Evolutionary conservation across 495 filamentous ascomycete genomes (phyloP).

Genomic region (Ramalina peruviana): DNA sequence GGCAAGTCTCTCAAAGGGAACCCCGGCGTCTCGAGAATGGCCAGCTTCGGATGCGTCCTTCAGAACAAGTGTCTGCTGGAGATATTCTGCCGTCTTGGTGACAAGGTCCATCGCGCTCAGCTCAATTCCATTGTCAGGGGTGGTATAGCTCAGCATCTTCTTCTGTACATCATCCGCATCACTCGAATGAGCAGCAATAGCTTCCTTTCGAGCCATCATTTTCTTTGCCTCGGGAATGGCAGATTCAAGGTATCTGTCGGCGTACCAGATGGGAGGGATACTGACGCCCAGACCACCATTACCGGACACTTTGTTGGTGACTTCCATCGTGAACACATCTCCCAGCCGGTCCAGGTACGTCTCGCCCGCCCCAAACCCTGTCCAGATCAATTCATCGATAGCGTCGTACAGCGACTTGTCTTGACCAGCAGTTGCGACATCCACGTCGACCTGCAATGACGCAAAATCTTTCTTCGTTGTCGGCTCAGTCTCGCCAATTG

Average conservation of each 20-base stretch:
- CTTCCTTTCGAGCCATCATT: slow-evolving; percentile 28
- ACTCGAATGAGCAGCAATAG: slow-evolving; percentile 27
- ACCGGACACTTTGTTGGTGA: slow-evolving; percentile 31
- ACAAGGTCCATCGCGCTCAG: slow-evolving; percentile 7
- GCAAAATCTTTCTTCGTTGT: slow-evolving; percentile 26
- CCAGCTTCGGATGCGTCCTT: slow-evolving; percentile 13
- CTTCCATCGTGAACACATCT: slow-evolving; percentile 53
- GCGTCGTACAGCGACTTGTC: slow-evolving; percentile 56
- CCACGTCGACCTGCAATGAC: slow-evolving; percentile 27
- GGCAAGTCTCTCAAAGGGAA: slow-evolving; percentile 9
- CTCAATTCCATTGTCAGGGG: neutral
- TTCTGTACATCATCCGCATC: slow-evolving; percentile 24
- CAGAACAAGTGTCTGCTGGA: slow-evolving; percentile 7
- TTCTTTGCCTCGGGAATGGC: slow-evolving; percentile 39
- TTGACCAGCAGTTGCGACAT: slow-evolving; percentile 23
- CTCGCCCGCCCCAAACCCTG: slow-evolving; percentile 36
- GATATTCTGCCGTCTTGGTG: slow-evolving; percentile 2
- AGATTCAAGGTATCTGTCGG: slow-evolving; percentile 59
- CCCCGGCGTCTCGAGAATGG: slow-evolving; percentile 10
- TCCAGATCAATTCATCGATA: slow-evolving; percentile 55
- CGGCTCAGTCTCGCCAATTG: slow-evolving; percentile 21
- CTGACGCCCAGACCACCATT: slow-evolving; percentile 42
- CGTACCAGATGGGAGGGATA: slow-evolving; percentile 58
- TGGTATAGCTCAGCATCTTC: slow-evolving; percentile 13
- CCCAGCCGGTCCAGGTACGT: slow-evolving; percentile 41